These are phyloP conservation scores for Porcisia deanei DNA, from an alignment of 208 protist genomes.

Conservation along the genomic window DNA sequence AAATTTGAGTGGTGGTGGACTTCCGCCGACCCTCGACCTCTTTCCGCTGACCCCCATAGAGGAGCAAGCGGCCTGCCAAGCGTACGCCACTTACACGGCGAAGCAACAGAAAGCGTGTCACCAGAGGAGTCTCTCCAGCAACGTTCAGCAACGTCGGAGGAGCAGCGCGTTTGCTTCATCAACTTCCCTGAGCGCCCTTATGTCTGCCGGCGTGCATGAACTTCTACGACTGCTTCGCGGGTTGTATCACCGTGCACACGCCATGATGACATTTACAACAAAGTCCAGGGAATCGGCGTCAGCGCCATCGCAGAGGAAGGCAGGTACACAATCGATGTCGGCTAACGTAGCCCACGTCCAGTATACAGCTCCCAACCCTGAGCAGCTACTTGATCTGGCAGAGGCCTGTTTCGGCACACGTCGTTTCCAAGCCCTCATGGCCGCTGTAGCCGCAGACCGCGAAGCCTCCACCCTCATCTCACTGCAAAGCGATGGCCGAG, in stretches of 20 bases:
- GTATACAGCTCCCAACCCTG: neutral
- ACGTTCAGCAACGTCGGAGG: neutral
- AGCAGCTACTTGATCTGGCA: constrained; percentile 13
- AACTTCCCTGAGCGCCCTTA: constrained; percentile 1
- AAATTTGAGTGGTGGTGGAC: neutral
- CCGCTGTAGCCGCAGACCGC: neutral
- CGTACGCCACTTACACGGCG: constrained; percentile 1
- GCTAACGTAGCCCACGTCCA: too few relatives aligned
- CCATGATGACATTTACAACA: neutral
- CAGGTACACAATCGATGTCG: neutral
- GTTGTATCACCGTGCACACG: constrained; percentile 12
- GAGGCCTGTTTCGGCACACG: constrained; percentile 19
- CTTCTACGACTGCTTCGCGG: constrained; percentile 13
- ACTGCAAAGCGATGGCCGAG: neutral
- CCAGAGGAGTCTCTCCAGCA: neutral
- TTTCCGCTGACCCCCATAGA: constrained; percentile 8
- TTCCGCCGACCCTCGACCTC: neutral
- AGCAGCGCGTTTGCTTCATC: neutral
- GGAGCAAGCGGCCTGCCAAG: constrained; percentile 2
- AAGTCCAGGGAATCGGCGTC: neutral
- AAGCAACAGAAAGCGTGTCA: neutral
- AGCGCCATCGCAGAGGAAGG: neutral
- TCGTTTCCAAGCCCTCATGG: constrained; percentile 16
- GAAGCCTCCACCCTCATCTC: neutral
- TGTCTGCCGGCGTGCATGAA: neutral